Conservation (phyloP, 345 rosid genomes). For the Orychophragmus violaceus region DNA sequence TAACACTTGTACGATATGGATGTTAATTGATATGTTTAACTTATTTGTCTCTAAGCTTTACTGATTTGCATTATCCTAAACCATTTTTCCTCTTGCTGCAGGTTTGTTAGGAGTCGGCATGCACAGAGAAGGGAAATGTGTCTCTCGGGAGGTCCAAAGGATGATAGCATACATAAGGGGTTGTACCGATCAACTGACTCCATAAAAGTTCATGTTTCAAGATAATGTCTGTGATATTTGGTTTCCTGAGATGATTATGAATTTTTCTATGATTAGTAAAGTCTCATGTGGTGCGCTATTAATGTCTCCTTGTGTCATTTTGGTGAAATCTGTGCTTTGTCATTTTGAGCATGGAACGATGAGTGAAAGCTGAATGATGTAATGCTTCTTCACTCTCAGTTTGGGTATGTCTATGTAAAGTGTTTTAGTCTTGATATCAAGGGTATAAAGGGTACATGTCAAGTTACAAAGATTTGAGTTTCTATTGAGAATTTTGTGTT, state of each 20-base stretch:
- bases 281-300: not conserved
- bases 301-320: not conserved
- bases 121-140: not conserved
- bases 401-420: not conserved
- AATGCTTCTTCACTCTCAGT: not conserved
- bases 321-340: not conserved
- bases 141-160: not conserved
- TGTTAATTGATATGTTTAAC: not conserved
- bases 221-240: constrained; percentile 1
- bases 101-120: not conserved
- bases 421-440: not conserved
- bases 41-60: not conserved
- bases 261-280: not conserved
- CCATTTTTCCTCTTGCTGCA: not conserved
- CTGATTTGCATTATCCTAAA: not conserved
- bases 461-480: constrained; percentile 3
- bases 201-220: not conserved
- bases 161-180: not conserved
- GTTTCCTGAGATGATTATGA: not conserved
- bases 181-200: not conserved
- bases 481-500: constrained; percentile 2
- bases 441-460: too few relatives aligned
- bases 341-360: not conserved
- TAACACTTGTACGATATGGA: not conserved
- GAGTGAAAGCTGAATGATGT: not conserved